Percentiles rank a stretch among this genome's conserved stretches.
These are phyloP conservation scores for Globisporangium echinulatum DNA, from an alignment of 352 stramenopile genomes.

Conservation along the genomic window DNA sequence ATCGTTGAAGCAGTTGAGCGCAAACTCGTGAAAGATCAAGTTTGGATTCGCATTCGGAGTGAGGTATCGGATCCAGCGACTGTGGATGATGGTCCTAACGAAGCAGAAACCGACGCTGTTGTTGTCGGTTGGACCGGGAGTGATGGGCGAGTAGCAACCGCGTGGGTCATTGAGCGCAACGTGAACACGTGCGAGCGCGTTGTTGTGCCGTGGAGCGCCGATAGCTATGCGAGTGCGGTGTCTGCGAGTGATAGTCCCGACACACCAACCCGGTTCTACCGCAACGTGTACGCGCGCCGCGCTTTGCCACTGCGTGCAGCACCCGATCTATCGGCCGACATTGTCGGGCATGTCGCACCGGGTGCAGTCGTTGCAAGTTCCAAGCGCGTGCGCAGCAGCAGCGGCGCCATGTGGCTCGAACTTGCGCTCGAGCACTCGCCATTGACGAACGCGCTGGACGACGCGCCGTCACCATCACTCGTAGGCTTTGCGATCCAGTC, in stretches of 20 bases:
- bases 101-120: constrained; percentile 6
- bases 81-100: neutral
- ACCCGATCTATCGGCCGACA: constrained; percentile 36
- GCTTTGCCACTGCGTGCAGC: constrained; percentile 44
- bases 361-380: constrained; percentile 31
- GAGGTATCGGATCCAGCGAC: constrained; percentile 1
- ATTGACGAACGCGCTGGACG: constrained; percentile 3
- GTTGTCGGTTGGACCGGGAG: no score
- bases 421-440: no score
- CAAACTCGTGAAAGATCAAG: constrained; percentile 68
- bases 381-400: constrained; percentile 39
- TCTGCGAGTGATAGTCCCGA: no score
- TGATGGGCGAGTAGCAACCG: no score
- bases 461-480: no score
- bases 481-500: constrained; percentile 64
- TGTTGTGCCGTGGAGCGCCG: constrained; percentile 40
- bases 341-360: constrained; percentile 49
- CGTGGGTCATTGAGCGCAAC: constrained; percentile 76
- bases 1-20: constrained; percentile 53
- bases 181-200: constrained; percentile 62
- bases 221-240: no score
- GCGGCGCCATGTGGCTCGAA: constrained; percentile 44
- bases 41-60: constrained; percentile 51
- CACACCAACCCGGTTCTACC: constrained; percentile 29
- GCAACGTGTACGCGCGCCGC: constrained; percentile 55